Percentiles rank a stretch among this genome's conserved stretches.
phyloP scores from a whole-genome alignment of 2,329 filamentous ascomycete genomes.

The Fusarium sp. region DNA sequence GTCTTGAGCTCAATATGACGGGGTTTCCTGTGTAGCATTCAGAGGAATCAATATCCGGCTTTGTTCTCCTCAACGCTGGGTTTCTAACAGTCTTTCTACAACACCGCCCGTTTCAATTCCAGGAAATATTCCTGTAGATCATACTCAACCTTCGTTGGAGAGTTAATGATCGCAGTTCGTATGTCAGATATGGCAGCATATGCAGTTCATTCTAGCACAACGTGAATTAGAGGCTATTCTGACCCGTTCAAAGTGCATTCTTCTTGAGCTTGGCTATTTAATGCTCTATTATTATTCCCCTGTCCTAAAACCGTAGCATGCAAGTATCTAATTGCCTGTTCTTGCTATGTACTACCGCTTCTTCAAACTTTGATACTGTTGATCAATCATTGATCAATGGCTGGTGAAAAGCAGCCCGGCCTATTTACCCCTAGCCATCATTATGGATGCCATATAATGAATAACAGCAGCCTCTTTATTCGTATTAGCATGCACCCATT shows the following conservation, averaged over 20 bases:
- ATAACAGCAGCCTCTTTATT: not conserved
- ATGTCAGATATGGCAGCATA: not conserved
- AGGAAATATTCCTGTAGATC: not conserved
- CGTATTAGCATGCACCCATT: not conserved
- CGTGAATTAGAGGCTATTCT: not conserved
- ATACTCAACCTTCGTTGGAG: not conserved
- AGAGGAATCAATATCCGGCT: not conserved
- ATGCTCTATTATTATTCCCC: not conserved
- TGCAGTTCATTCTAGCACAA: not conserved
- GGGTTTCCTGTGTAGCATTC: not conserved
- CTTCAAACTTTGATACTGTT: not conserved
- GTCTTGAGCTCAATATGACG: not conserved
- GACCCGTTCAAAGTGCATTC: not conserved
- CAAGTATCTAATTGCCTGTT: not conserved
- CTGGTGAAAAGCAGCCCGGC: not conserved
- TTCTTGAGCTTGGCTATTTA: not conserved
- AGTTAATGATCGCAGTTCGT: not conserved
- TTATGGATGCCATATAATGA: not conserved
- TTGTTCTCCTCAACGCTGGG: not conserved
- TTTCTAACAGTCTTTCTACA: not conserved
- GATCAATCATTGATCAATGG: not conserved
- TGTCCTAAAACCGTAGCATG: not conserved
- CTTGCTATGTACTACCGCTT: not conserved
- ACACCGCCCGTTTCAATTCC: too few relatives aligned
- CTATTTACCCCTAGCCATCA: not conserved